A percentile compares a stretch with the other conserved stretches of the same genome.
Conservation (phyloP, 192 early-diverging fungal species). For the Entophlyctis luteolus region DNA sequence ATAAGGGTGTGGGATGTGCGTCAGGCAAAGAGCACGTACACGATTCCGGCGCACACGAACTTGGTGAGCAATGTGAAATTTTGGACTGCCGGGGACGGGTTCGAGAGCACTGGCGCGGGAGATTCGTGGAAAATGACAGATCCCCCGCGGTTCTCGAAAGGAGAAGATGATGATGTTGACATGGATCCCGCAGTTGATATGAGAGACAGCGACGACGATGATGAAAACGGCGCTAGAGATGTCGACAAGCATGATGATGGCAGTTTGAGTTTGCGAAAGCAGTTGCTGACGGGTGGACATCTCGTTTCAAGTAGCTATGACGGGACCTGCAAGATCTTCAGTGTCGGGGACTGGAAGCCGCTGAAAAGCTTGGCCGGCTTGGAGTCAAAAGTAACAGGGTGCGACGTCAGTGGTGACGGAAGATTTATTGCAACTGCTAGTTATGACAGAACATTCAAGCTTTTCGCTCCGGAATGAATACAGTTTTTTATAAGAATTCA, state of each 20-base stretch:
- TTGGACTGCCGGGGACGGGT: conserved; percentile 47
- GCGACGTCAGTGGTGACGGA: conserved; percentile 81
- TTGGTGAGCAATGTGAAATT: conserved; percentile 75
- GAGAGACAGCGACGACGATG: conserved; percentile 35
- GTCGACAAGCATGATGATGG: conserved; percentile 20
- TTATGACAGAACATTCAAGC: conserved; percentile 93
- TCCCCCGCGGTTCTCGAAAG: conserved; percentile 1
- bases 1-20: conserved; percentile 93
- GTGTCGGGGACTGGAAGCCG: conserved; percentile 88
- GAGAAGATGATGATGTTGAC: conserved; percentile 28
- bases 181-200: conserved; percentile 20
- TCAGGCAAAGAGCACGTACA: conserved; percentile 65
- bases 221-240: not conserved
- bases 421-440: conserved; percentile 79
- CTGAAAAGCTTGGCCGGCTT: conserved; percentile 82
- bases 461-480: conserved; percentile 50
- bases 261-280: conserved; percentile 32
- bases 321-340: conserved; percentile 88
- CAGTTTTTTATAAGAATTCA: no score
- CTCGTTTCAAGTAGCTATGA: conserved; percentile 81
- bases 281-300: conserved; percentile 66
- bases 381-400: conserved; percentile 83
- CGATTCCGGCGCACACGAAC: conserved; percentile 89
- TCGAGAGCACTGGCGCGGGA: conserved; percentile 21
- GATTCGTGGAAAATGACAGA: conserved; percentile 14